Conservation (phyloP, 768 basidiomycete species). For the Hericium coralloides region DNA sequence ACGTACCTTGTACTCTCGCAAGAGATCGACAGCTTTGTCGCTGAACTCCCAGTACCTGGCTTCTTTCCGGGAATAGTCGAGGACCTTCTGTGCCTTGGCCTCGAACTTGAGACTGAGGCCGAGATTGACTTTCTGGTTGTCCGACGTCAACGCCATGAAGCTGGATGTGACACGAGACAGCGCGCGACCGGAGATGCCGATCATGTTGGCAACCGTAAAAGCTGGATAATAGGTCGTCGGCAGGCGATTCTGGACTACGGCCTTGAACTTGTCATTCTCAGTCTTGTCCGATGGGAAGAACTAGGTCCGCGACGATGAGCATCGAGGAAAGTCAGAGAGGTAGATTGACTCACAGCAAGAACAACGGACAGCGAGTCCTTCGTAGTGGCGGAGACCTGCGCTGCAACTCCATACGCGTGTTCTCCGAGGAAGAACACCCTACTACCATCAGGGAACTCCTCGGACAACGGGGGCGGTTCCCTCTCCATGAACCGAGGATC, state of each 20-base stretch:
- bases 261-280: constrained; percentile 75
- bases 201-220: constrained; percentile 64
- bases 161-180: constrained; percentile 90
- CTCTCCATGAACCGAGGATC: constrained; percentile 84
- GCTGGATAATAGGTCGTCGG: constrained; percentile 66
- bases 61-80: constrained; percentile 84
- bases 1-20: constrained; percentile 73
- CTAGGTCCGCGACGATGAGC: constrained; percentile 26
- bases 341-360: constrained; percentile 55
- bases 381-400: constrained; percentile 71
- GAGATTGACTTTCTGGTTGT: constrained; percentile 77
- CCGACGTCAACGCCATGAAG: constrained; percentile 76
- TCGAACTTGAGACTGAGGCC: constrained; percentile 97
- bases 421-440: constrained; percentile 96
- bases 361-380: constrained; percentile 69
- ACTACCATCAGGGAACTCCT: constrained; percentile 86
- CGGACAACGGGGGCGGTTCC: constrained; percentile 68
- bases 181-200: constrained; percentile 69
- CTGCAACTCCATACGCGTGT: constrained; percentile 92
- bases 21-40: constrained; percentile 71
- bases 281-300: constrained; percentile 80
- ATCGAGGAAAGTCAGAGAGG: neutral
- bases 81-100: constrained; percentile 84
- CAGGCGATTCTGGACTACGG: constrained; percentile 42
- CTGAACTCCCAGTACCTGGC: constrained; percentile 90